Conservation (phyloP, 345 rosid genomes). For the Atalantia buxifolia region DNA sequence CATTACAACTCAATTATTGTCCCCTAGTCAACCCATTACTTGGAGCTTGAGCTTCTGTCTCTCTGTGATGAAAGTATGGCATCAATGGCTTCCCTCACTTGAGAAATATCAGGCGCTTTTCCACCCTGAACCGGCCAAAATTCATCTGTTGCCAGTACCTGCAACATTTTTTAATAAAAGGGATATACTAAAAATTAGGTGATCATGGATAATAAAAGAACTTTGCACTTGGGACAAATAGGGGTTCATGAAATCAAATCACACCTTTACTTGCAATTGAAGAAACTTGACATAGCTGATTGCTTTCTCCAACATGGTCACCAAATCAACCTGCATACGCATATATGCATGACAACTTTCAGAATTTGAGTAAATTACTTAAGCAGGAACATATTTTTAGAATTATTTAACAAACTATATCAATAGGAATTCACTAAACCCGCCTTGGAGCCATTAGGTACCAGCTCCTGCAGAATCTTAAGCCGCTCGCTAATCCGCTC, state of each 20-base stretch:
- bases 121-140: constrained; percentile 97
- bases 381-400: neutral
- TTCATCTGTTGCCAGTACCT: constrained; percentile 95
- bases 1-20: neutral
- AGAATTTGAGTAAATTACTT: neutral
- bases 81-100: constrained; percentile 96
- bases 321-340: constrained; percentile 69
- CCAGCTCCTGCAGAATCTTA: constrained; percentile 76
- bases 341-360: neutral
- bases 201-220: neutral
- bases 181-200: neutral
- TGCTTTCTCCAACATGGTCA: constrained; percentile 94
- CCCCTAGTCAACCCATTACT: constrained; percentile 15
- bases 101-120: constrained; percentile 89
- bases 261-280: constrained; percentile 93
- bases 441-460: constrained; percentile 91
- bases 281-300: constrained; percentile 91
- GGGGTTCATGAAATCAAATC: neutral
- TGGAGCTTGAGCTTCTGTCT: constrained; percentile 51
- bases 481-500: constrained; percentile 91
- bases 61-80: constrained; percentile 82
- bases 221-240: neutral
- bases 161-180: neutral
- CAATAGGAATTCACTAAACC: neutral
- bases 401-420: too few relatives aligned